phyloP scores from a whole-genome alignment of 179 eudicot genomes.

The Beta macrorhiza region DNA sequence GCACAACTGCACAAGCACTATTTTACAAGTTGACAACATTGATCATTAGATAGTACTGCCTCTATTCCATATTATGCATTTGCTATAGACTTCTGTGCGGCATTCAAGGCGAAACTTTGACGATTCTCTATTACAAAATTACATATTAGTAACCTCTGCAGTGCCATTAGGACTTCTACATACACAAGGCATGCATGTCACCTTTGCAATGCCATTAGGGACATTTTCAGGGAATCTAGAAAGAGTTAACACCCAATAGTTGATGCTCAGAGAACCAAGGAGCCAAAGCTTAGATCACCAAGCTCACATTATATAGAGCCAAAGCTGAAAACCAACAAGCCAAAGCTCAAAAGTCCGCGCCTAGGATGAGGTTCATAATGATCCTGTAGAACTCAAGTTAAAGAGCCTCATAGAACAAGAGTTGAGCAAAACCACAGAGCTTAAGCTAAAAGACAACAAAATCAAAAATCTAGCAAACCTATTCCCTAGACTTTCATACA shows the following conservation, averaged over 20 bases:
- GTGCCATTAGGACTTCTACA: too few species aligned
- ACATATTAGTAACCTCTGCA: too few species aligned
- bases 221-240: too few species aligned
- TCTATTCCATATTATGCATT: neutral
- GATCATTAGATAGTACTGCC: neutral
- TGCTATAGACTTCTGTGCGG: neutral
- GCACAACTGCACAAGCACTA: neutral
- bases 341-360: neutral
- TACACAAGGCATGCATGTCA: too few species aligned
- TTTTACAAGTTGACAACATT: neutral
- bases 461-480: neutral
- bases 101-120: too few species aligned
- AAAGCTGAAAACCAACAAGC: neutral
- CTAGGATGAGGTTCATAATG: neutral
- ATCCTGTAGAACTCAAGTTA: neutral
- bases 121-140: too few species aligned
- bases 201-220: neutral
- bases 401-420: neutral
- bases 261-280: neutral
- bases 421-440: neutral
- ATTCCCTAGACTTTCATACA: neutral
- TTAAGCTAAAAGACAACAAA: neutral
- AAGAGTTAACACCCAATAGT: too few species aligned
- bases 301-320: neutral
- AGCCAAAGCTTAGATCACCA: neutral